Conservation (phyloP, 2,329 filamentous ascomycete species). For the Xylogone sp. region DNA sequence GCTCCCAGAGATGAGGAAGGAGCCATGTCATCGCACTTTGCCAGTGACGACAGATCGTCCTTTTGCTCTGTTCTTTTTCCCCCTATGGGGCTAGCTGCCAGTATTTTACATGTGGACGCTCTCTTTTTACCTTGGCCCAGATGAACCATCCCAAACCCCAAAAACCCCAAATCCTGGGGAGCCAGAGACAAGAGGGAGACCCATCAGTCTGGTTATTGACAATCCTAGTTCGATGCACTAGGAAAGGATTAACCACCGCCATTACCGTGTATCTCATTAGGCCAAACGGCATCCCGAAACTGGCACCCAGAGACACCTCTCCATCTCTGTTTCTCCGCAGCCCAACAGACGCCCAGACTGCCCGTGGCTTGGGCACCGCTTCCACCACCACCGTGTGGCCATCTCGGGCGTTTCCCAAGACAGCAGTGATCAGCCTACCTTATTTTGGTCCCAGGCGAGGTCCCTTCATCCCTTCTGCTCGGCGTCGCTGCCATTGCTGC, state of each 20-base stretch:
- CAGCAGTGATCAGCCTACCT: constrained; percentile 17
- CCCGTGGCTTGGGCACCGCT: neutral
- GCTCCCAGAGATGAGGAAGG: no score
- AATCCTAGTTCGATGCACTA: neutral
- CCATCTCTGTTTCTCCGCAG: neutral
- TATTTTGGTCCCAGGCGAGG: constrained; percentile 9
- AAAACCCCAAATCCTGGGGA: neutral
- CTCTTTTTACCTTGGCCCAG: no score
- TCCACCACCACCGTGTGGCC: constrained; percentile 1
- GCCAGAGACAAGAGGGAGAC: neutral
- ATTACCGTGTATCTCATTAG: neutral
- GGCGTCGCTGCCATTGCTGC: no score
- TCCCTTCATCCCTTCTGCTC: no score
- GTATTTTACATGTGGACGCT: no score
- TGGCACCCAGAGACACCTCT: neutral
- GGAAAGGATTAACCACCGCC: neutral
- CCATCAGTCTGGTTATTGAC: neutral
- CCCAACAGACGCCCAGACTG: neutral
- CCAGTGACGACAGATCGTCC: no score
- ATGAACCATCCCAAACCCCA: no score
- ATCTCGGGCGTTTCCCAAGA: constrained; percentile 6
- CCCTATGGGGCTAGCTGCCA: no score
- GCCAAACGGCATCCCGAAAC: neutral
- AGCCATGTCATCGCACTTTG: no score
- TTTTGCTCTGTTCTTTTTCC: no score